phyloP scores from a whole-genome alignment of 306 rosid species.

The Parietaria judaica region DNA sequence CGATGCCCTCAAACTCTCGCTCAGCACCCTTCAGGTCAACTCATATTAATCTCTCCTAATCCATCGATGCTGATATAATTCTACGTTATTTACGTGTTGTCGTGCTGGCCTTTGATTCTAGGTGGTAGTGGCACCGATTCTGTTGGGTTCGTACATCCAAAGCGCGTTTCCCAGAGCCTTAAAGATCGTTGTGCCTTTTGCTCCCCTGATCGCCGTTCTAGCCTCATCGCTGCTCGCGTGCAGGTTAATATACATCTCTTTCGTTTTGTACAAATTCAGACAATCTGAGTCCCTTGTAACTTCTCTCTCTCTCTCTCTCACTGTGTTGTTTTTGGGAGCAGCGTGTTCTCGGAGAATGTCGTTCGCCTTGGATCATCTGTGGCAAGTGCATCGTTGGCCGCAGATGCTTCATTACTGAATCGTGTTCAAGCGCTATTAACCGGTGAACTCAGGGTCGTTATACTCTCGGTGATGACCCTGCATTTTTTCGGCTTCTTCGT shows the following conservation, averaged over 20 bases:
- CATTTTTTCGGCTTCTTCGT: slow-evolving; percentile 34
- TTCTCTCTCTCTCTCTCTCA: not conserved
- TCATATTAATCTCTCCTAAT: not conserved
- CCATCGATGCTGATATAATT: not conserved
- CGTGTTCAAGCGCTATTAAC: slow-evolving; percentile 16
- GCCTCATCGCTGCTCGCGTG: slow-evolving; percentile 37
- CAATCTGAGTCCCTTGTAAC: not conserved
- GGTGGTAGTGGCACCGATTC: slow-evolving; percentile 38
- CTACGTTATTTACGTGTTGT: too few species aligned
- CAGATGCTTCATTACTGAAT: slow-evolving; percentile 22
- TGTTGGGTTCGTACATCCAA: slow-evolving; percentile 31
- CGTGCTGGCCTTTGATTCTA: not conserved
- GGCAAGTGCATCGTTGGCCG: slow-evolving; percentile 19
- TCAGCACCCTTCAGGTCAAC: slow-evolving; percentile 38
- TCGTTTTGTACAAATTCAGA: not conserved
- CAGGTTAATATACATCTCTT: slow-evolving; percentile 28
- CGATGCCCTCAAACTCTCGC: slow-evolving; percentile 31
- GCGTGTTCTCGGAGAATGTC: slow-evolving; percentile 37
- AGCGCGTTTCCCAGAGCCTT: slow-evolving; percentile 29
- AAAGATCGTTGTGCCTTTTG: slow-evolving; percentile 22
- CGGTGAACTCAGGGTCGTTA: slow-evolving; percentile 26
- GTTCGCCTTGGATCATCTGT: slow-evolving; percentile 22
- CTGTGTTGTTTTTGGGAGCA: slow-evolving; percentile 5
- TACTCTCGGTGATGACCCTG: slow-evolving; percentile 29
- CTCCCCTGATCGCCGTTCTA: slow-evolving; percentile 39